phyloP scores from a whole-genome alignment of 2,329 filamentous ascomycete species.

The Hypoxylon sp. region DNA sequence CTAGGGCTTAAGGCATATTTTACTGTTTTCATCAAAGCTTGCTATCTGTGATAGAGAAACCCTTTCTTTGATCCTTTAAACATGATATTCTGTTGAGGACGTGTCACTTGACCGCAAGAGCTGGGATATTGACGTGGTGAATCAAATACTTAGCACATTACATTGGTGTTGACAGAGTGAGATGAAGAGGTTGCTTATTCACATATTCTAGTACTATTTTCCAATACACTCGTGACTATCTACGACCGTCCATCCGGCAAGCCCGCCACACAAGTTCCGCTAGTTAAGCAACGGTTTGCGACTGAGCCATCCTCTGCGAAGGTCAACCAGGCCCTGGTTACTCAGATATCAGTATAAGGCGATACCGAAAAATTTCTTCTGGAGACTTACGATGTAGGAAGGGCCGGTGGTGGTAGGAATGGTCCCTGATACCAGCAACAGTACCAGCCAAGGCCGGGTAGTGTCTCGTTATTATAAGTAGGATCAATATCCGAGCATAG shows the following conservation, averaged over 20 bases:
- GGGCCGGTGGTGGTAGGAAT: conserved; percentile 37
- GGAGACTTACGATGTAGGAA: conserved; percentile 40
- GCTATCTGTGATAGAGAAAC: conserved; percentile 52
- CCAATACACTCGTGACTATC: neutral
- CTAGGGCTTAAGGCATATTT: conserved; percentile 53
- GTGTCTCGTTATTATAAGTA: conserved; percentile 39
- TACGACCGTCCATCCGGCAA: conserved; percentile 29
- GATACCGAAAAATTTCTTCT: neutral
- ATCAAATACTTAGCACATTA: neutral
- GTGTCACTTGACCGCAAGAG: neutral
- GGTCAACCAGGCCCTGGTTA: conserved; percentile 41
- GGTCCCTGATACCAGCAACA: conserved; percentile 45
- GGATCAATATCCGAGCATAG: conserved; percentile 37
- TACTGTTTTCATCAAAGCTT: conserved; percentile 50
- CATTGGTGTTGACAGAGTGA: neutral
- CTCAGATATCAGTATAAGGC: conserved; percentile 15
- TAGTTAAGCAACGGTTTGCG: conserved; percentile 34
- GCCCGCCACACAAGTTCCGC: conserved; percentile 27
- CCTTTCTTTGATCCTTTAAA: conserved; percentile 45
- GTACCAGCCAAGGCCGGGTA: conserved; percentile 41
- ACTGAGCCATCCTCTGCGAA: conserved; percentile 43
- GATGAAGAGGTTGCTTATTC: neutral
- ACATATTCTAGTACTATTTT: neutral
- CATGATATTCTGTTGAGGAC: neutral
- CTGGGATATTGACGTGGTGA: neutral